Evolutionary conservation across 2,329 filamentous ascomycete genomes (phyloP), one percentile per base, ranked within the genome.

Genomic region (Aspergillus luchuensis): DNA sequence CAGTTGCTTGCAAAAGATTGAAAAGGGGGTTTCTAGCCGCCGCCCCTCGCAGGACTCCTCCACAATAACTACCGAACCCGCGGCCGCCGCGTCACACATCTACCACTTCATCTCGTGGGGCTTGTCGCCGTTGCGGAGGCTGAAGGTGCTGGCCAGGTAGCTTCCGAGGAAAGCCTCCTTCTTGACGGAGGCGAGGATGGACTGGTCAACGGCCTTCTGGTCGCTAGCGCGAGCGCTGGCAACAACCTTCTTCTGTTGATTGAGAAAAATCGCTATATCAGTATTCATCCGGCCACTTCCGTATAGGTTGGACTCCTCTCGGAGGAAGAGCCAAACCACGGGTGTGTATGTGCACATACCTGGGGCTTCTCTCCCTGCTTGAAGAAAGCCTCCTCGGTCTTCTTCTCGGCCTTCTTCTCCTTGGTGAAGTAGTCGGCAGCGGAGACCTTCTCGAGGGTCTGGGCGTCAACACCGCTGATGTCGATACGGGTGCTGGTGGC

Each of bases 61-160:
- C 72, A 73, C 72, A 74, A 71, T 71, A 72, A 73, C 70, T 74
- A 76, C 73, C 73, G 73, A 75, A 75, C 75, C 74, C 72, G 70
- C 73, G 72, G 73, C 74, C 69, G 69, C 72, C 70, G 67, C 72
- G 67, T 67, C 64, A 64, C 70, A 71, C 70, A 74, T 88, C 84
- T 97, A 99, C 89, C 94, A 99, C 85, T 91, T 91, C 95, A 99
- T 98, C 89, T 96, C 91, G 86, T 99, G 95, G 84, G 95, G 95
- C 90, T 94, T 93, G 88, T 99, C 94, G 79, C 95, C 95, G 87
- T 93, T 97, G 85, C 94, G 91, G 83, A 99, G 89, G 89, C 91
- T 96, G 91, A 99, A 99, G 80, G 90, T 92, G 82, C 90, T 91
- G 79, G 87, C 87, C 75, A 99, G 91, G 89, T 99, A 99, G 85